Evolutionary conservation across 768 basidiomycete genomes (phyloP).

Genomic region (Lentinula edodes): DNA sequence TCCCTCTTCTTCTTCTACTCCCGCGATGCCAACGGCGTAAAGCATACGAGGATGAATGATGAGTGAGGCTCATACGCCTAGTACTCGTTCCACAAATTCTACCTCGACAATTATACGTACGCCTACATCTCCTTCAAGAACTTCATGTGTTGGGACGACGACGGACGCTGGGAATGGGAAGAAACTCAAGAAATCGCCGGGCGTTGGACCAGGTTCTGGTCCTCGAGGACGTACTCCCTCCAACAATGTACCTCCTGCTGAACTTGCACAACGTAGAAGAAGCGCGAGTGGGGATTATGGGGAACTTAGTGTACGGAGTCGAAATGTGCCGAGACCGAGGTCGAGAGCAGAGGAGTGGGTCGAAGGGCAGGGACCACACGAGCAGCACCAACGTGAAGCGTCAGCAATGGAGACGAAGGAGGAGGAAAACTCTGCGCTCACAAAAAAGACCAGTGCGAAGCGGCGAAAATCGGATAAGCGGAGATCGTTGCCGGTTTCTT

Average conservation of each 20-base stretch:
- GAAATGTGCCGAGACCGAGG: neutral
- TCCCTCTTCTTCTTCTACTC: too few species aligned
- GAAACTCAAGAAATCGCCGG: neutral
- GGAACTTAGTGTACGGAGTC: slow-evolving; percentile 16
- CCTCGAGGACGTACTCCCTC: neutral
- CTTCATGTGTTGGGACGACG: neutral
- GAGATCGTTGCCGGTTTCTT: neutral
- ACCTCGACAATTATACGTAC: too few species aligned
- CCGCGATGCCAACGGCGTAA: too few species aligned
- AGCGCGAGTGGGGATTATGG: slow-evolving; percentile 8
- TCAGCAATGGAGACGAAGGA: neutral
- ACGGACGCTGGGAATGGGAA: neutral
- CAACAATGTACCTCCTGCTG: neutral
- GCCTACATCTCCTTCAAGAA: neutral
- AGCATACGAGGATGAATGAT: neutral
- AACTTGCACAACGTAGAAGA: neutral
- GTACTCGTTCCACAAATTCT: too few species aligned
- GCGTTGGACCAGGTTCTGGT: neutral
- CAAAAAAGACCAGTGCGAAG: neutral
- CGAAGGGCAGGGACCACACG: neutral
- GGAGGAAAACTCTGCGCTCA: neutral
- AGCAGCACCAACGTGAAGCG: neutral
- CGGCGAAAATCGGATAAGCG: neutral
- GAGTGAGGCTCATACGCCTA: neutral
- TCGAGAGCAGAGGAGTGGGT: neutral